phyloP scores from a whole-genome alignment of 176 grass and related monocot genomes.

The Avena insularis region DNA sequence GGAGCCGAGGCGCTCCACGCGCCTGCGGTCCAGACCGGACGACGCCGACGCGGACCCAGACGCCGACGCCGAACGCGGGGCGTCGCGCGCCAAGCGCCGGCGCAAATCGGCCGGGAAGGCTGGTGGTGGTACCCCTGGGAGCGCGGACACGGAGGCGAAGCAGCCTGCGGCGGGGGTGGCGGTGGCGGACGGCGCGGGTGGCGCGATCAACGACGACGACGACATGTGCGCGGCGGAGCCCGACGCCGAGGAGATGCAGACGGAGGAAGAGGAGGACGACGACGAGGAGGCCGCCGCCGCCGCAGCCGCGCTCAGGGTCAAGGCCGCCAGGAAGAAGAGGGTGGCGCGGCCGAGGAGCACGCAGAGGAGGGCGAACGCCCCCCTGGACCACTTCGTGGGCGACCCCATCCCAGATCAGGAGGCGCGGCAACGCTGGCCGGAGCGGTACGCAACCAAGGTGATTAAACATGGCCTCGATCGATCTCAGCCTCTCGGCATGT shows the following conservation, averaged over 20 bases:
- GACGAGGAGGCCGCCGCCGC: background rate
- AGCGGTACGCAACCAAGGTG: background rate
- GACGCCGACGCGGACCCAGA: background rate
- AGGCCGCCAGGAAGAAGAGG: background rate
- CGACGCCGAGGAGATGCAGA: slow-evolving; percentile 3
- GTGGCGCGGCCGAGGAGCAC: background rate
- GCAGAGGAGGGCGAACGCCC: background rate
- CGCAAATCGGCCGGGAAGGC: background rate
- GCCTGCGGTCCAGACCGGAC: background rate
- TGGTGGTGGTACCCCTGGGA: background rate
- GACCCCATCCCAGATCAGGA: background rate
- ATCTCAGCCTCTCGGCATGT: too few species aligned
- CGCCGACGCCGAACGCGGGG: background rate
- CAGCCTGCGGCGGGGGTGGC: background rate
- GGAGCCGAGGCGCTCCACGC: slow-evolving; percentile 20
- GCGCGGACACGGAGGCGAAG: background rate
- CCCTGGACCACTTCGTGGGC: background rate
- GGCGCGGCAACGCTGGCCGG: background rate
- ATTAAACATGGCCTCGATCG: too few species aligned
- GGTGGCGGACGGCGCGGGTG: background rate
- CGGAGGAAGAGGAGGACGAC: too few species aligned
- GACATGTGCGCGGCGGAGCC: background rate
- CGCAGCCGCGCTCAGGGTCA: background rate
- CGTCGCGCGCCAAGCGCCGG: background rate
- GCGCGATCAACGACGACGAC: background rate